Evolutionary conservation across 2,329 filamentous ascomycete genomes (phyloP), one percentile per base, ranked within the genome.

Genomic region (Penicillium psychrosexuale): DNA sequence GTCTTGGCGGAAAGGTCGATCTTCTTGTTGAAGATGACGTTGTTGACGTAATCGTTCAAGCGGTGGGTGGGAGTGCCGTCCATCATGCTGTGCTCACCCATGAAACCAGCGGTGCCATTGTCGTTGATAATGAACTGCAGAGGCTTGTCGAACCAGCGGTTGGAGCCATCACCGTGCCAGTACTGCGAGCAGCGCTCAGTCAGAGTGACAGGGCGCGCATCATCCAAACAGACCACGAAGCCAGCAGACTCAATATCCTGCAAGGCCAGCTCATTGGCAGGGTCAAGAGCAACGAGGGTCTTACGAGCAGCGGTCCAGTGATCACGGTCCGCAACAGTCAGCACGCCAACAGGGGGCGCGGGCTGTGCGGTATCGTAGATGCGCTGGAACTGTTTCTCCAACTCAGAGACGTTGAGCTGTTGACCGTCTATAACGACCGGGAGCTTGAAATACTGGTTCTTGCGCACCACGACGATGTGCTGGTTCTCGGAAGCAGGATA

Each of bases 21-120:
- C 73, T 94, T 95, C 78, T 96, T 93, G 78, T 88, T 87, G 77
- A 96, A 92, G 74, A 97, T 97, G 69, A 90, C 83, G 71, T 89
- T 86, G 78, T 93, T 95, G 71, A 95, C 83, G 70, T 91, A 94
- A 81, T 99, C 94, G 75, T 97, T 99, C 15, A 99, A 61, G 38
- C 95, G 88, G 77, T 97, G 94, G 2, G 95, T 99, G 1, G 95
- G 92, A 7, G 94, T 99, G 61, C 95, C 94, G 72, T 99, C 94
- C 95, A 99, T 99, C 94, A 99, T 97, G 67, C 90, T 95, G 82
- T 99, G 94, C 78, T 99, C 94, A 69, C 94, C 94, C 82, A 91
- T 93, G 82, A 99, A 99, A 58, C 94, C 94, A 2, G 94, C 89
- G 8, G 94, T 96, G 65, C 94, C 94, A 73, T 99, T 99, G 73